Base-by-base conservation (phyloP, 2,329 filamentous ascomycete genomes). In the Tolypocladium amazonense region DNA sequence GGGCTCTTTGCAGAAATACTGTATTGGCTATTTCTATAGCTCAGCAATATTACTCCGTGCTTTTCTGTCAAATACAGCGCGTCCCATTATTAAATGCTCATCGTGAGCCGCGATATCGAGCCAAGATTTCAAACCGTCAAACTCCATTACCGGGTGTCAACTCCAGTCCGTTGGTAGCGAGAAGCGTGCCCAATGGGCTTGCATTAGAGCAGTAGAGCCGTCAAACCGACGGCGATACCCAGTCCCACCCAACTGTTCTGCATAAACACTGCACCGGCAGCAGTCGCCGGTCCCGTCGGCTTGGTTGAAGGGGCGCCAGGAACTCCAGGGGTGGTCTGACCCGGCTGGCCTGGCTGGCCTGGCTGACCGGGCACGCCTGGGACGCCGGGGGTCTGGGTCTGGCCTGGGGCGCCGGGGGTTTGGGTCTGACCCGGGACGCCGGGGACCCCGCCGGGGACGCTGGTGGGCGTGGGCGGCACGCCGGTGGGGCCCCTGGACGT, bases 201-300 rank as follows among this genome's bases (percentile, higher is more conserved):
- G 11, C 8, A 4, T 57, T 57, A 63, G 30, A 63, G 50, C 52
- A 56, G 57, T 57, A 62, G 14, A 12, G 56, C 58, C n/a, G 59
- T 56, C 50, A 64, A n/a, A 25, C 39, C 52, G n/a, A 62, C 52
- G 7, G 58, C 62, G 35, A 60, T 25, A 4, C 59, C 60, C 57
- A 63, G 47, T 9, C 59, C 63, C 30, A 64, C 25, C 56, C 58
- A 59, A 20, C 58, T 54, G 58, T 58, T 62, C n/a, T 64, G 59
- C 27, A 56, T 27, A 23, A 55, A 47, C 15, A 50, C 23, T 3
- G 62, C 61, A 18, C 53, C 61, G n/a, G 56, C 56, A 8, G 57
- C 27, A n/a, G 38, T 43, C 18, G 57, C 14, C 25, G 47, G 25
- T 6, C 9, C 18, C 50, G 50, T 5, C 15, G 47, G 27, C 4